A percentile compares a stretch with the other conserved stretches of the same genome.
These are phyloP conservation scores for Erucastrum elatum DNA, from an alignment of 345 rosid genomes.

Conservation along the genomic window DNA sequence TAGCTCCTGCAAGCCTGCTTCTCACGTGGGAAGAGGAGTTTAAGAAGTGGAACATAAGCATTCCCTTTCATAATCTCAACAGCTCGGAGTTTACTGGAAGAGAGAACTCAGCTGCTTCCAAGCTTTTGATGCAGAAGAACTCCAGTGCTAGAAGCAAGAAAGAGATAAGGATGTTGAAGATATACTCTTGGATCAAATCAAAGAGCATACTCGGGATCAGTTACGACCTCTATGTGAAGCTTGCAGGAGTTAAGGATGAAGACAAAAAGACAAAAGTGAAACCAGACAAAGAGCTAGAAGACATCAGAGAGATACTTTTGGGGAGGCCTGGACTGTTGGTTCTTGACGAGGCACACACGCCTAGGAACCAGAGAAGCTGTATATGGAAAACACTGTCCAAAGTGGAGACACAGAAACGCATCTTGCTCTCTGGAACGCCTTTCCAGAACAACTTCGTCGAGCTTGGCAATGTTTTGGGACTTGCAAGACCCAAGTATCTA, in stretches of 20 bases:
- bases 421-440: slow-evolving; percentile 83
- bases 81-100: slow-evolving; percentile 45
- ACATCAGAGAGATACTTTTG: slow-evolving; percentile 49
- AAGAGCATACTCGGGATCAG: slow-evolving; percentile 64
- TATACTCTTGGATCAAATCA: slow-evolving; percentile 59
- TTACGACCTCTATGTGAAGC: slow-evolving; percentile 58
- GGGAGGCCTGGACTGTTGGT: slow-evolving; percentile 54
- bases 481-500: slow-evolving; percentile 38
- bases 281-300: slow-evolving; percentile 18
- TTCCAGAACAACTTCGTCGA: slow-evolving; percentile 82
- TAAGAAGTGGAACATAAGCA: slow-evolving; percentile 56
- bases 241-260: slow-evolving; percentile 43
- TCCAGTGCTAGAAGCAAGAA: not conserved
- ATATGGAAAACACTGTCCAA: slow-evolving; percentile 62
- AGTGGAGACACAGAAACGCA: slow-evolving; percentile 55
- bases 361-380: slow-evolving; percentile 35
- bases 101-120: slow-evolving; percentile 41
- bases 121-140: slow-evolving; percentile 14
- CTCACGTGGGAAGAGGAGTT: slow-evolving; percentile 88
- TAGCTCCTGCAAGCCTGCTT: slow-evolving; percentile 74
- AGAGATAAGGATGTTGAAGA: slow-evolving; percentile 50
- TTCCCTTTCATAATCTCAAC: slow-evolving; percentile 60
- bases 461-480: slow-evolving; percentile 46
- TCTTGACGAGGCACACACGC: slow-evolving; percentile 82
- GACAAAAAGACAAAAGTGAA: slow-evolving; percentile 19